phyloP scores from a whole-genome alignment of 176 grass and related monocot genomes.

The Carex myosuroides region DNA sequence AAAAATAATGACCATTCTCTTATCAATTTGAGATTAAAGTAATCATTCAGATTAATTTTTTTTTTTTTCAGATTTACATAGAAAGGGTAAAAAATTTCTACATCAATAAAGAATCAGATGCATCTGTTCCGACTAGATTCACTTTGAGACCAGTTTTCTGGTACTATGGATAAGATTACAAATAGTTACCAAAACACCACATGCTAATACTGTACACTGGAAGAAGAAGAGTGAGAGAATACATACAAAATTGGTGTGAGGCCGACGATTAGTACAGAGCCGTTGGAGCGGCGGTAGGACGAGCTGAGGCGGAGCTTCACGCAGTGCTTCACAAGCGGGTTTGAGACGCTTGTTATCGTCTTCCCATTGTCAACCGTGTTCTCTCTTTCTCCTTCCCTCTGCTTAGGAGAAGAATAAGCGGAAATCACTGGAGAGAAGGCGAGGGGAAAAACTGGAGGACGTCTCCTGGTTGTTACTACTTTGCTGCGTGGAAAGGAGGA shows the following conservation, averaged over 20 bases:
- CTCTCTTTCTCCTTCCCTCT: not conserved
- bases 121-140: not conserved
- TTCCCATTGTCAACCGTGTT: conserved; percentile 8
- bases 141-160: not conserved
- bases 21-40: not conserved
- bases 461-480: not conserved
- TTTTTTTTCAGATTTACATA: not conserved
- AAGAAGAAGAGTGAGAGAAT: not conserved
- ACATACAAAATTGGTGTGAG: conserved; percentile 61
- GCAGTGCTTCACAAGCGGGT: conserved; percentile 89
- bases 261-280: conserved; percentile 60
- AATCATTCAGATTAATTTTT: too few relatives aligned
- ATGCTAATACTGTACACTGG: not conserved
- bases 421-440: not conserved
- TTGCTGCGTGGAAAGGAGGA: not conserved
- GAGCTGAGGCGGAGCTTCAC: conserved; percentile 76
- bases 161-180: not conserved
- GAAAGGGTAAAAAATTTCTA: not conserved
- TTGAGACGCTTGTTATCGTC: conserved; percentile 69
- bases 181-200: not conserved
- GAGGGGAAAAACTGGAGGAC: not conserved
- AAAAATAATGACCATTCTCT: not conserved
- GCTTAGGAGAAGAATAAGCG: not conserved
- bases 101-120: not conserved
- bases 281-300: conserved; percentile 53